A percentile compares a stretch with the other conserved stretches of the same genome.
phyloP scores from a whole-genome alignment of 2,329 filamentous ascomycete species.

The Colletotrichum sp. region DNA sequence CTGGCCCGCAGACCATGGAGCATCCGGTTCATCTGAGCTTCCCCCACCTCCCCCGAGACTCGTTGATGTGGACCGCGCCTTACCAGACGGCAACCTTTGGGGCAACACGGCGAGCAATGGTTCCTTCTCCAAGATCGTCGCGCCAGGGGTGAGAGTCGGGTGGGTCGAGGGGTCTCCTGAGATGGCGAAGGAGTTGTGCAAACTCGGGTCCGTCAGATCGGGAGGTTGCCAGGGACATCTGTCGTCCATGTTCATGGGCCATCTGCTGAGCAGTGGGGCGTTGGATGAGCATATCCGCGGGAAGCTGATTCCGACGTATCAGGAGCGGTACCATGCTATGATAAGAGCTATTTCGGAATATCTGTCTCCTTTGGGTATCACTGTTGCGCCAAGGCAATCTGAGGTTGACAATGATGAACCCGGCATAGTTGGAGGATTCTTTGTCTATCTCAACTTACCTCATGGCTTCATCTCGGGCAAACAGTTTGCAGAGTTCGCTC shows the following conservation, averaged over 20 bases:
- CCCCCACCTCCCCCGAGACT: background rate
- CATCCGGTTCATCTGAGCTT: background rate
- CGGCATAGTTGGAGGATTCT: background rate
- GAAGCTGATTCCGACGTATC: background rate
- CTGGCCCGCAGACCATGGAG: background rate
- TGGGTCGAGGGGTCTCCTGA: slow-evolving; percentile 77
- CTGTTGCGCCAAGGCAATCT: background rate
- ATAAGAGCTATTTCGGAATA: background rate
- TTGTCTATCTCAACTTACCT: background rate
- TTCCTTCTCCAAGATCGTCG: slow-evolving; percentile 86
- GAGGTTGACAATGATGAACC: background rate
- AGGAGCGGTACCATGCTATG: background rate
- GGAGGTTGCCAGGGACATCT: background rate
- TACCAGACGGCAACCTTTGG: slow-evolving; percentile 54
- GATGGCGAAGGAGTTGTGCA: slow-evolving; percentile 53
- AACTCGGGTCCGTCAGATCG: slow-evolving; percentile 60
- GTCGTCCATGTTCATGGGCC: background rate
- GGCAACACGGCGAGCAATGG: slow-evolving; percentile 86
- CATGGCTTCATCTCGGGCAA: background rate
- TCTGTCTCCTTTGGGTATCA: background rate
- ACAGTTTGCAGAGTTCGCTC: background rate
- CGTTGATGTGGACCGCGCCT: background rate
- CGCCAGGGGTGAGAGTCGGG: slow-evolving; percentile 80
- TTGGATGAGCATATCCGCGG: background rate
- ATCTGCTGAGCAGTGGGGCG: background rate